Percentiles rank a stretch among this genome's conserved stretches.
phyloP scores from a whole-genome alignment of 73 alveolate genomes.

The Durusdinium trenchii region DNA sequence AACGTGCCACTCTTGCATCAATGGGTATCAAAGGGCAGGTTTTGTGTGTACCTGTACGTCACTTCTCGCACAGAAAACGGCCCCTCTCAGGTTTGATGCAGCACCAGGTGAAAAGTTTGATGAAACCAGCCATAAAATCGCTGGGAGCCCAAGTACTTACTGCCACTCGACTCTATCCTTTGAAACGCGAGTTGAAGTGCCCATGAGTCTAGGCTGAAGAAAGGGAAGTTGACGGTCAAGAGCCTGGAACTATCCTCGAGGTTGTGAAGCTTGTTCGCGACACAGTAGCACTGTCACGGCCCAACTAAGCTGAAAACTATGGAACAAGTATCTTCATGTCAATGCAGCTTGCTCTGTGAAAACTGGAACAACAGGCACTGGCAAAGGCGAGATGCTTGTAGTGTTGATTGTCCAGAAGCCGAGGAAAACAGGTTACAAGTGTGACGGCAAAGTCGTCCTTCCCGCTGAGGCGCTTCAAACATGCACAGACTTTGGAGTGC shows the following conservation, averaged over 20 bases:
- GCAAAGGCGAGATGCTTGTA: no score
- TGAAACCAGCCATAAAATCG: not conserved
- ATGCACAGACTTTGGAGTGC: no score
- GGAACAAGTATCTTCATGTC: not conserved
- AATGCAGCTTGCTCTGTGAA: not conserved
- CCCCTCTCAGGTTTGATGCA: not conserved
- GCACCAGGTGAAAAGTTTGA: not conserved
- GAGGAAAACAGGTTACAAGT: constrained; percentile 74
- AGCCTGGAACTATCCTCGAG: constrained; percentile 54
- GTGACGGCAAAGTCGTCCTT: constrained; percentile 78
- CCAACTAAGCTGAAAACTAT: not conserved
- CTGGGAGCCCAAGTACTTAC: not conserved
- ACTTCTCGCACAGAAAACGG: not conserved
- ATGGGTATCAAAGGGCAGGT: no score
- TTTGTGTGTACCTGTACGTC: no score
- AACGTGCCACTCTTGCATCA: constrained; percentile 27
- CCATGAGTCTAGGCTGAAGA: constrained; percentile 84
- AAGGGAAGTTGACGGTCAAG: constrained; percentile 62
- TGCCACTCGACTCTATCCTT: no score
- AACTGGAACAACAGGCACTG: not conserved
- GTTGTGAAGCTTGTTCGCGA: constrained; percentile 30
- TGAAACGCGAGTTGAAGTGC: no score
- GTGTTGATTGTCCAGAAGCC: not conserved
- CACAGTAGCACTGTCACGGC: not conserved
- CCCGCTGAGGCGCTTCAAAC: constrained; percentile 32